These are phyloP conservation scores for Marsdenia floribunda DNA, from an alignment of 257 asterid species.

Conservation along the genomic window DNA sequence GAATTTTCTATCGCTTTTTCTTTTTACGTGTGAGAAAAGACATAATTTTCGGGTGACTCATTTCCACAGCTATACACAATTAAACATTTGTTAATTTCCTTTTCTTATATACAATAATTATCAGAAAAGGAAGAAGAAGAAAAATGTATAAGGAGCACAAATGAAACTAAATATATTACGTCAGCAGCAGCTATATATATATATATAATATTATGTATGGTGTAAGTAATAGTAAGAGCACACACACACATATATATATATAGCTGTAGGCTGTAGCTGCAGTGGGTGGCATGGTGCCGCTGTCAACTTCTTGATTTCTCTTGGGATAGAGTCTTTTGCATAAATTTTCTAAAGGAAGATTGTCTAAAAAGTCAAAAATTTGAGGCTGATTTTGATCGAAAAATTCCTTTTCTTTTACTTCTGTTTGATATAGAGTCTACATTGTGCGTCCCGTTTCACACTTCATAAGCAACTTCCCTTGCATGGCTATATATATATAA, in stretches of 20 bases:
- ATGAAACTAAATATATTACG: neutral
- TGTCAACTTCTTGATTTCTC: slow-evolving; percentile 2
- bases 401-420: neutral
- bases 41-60: neutral
- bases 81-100: neutral
- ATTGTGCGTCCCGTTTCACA: neutral
- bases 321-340: neutral
- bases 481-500: neutral
- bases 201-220: too few species aligned
- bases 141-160: neutral
- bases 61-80: neutral
- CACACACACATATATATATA: too few species aligned
- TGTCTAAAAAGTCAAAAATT: neutral
- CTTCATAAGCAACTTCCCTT: neutral
- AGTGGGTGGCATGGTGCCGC: neutral
- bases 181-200: too few species aligned
- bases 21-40: neutral
- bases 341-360: neutral
- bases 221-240: too few species aligned
- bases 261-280: too few species aligned
- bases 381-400: slow-evolving; percentile 3
- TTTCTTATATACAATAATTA: neutral
- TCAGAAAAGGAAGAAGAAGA: neutral
- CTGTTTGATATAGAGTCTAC: neutral
- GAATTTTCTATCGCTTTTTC: neutral